A percentile compares a stretch with the other conserved stretches of the same genome.
Conservation (phyloP, 345 rosid genomes). For the Hypericum androsaemum region DNA sequence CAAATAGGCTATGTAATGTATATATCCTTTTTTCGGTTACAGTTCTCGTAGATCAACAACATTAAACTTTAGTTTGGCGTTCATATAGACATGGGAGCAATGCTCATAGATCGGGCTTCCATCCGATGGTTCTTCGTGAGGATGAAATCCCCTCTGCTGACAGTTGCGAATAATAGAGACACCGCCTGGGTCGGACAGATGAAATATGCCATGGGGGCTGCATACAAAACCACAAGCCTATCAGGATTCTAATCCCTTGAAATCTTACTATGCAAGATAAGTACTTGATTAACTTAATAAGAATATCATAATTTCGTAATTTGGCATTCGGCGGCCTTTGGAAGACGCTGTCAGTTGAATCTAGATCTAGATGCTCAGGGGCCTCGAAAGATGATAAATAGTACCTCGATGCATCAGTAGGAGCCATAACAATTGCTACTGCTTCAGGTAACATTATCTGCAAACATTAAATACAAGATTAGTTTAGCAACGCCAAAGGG, state of each 20-base stretch:
- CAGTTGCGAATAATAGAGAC: slow-evolving; percentile 81
- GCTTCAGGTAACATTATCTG: slow-evolving; percentile 96
- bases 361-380: background rate
- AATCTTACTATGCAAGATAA: background rate
- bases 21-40: no score
- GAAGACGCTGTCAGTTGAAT: background rate
- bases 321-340: background rate
- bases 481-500: slow-evolving; percentile 2
- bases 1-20: no score
- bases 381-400: slow-evolving; percentile 1
- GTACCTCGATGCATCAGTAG: slow-evolving; percentile 75
- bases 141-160: slow-evolving; percentile 95
- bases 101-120: slow-evolving; percentile 85
- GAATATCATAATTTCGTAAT: background rate
- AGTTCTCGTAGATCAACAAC: slow-evolving; percentile 65
- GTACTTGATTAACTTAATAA: background rate
- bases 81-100: slow-evolving; percentile 88
- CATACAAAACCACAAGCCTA: background rate
- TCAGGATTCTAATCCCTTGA: background rate
- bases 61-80: slow-evolving; percentile 50
- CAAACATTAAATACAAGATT: background rate
- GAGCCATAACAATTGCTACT: slow-evolving; percentile 91
- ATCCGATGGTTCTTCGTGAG: slow-evolving; percentile 80
- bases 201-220: slow-evolving; percentile 94
- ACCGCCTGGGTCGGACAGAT: slow-evolving; percentile 85